Evolutionary conservation across 345 rosid genomes (phyloP), one percentile per base, ranked within the genome.

Genomic region (Eucalyptus fibrosa): DNA sequence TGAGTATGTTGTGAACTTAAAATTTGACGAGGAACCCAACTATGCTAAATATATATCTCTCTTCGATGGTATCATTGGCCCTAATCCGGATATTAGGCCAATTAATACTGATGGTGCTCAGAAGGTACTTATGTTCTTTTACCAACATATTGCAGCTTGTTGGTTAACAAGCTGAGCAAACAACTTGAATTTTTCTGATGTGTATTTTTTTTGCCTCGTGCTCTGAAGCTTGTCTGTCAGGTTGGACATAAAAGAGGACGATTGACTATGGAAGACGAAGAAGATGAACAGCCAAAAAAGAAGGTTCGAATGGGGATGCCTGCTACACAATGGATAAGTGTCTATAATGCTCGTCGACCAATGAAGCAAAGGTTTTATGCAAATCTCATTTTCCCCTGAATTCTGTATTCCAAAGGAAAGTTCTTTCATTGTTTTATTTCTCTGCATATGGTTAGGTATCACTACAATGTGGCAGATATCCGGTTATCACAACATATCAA

Each of bases 231-330:
- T 90, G 94, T 97, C 89, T 92, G 93, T 92, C 98, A 96, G 92
- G 99, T 97, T 89, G 99, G 99, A 65, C 98, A 96, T 88, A 97
- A 97, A 96, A 95, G 99, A 88, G 99, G 99, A 50, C 92, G 99
- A 55, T 87, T 95, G 91, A 96, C 95, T 55, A 95, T 95, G 92
- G 99, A 95, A 87, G 98, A 95, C 67, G 99, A 97, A 89, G 99
- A 95, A 40, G 98, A 97, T 90, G 98, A 97, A 90, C 99, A 97
- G 88, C 96, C 98, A 86, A 97, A 97, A 95, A 96, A 96, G 89
- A 97, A 97, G 93, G 93, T 97, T 88, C 94, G 99, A 65, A 94
- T 97, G 96, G 99, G 99, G 88, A 97, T 97, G 99, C 99, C 99
- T 86, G 97, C 98, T 91, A 96, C 96, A 50, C 99, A 97, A 90